phyloP scores from a whole-genome alignment of 2,329 filamentous ascomycete species.

The Cyphellophora europaea region DNA sequence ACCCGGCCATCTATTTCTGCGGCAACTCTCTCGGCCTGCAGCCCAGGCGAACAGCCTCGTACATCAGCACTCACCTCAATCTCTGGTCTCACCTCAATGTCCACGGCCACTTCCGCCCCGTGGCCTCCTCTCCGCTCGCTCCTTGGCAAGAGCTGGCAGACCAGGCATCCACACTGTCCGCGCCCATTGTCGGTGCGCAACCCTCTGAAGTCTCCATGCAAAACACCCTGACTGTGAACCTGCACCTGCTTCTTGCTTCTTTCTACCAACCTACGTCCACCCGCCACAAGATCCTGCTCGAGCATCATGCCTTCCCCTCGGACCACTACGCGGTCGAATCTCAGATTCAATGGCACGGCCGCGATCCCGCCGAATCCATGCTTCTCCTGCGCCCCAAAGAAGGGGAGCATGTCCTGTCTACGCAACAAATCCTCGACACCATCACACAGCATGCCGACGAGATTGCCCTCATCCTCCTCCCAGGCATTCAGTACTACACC shows the following conservation, averaged over 20 bases:
- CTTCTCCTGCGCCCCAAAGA: constrained; percentile 58
- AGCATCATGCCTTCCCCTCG: constrained; percentile 82
- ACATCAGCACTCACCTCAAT: constrained; percentile 63
- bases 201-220: constrained; percentile 72
- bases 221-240: constrained; percentile 73
- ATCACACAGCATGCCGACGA: constrained; percentile 67
- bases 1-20: constrained; percentile 61
- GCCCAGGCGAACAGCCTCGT: constrained; percentile 57
- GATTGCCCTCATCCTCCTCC: constrained; percentile 67
- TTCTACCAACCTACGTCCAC: constrained; percentile 64
- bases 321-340: constrained; percentile 81
- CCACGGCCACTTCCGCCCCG: constrained; percentile 65
- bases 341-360: constrained; percentile 63
- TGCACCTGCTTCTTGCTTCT: constrained; percentile 73
- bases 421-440: constrained; percentile 57
- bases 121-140: constrained; percentile 57
- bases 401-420: constrained; percentile 50
- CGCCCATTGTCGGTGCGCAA: constrained; percentile 64
- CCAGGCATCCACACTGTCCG: constrained; percentile 57
- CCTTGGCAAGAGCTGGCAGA: constrained; percentile 75
- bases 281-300: constrained; percentile 69
- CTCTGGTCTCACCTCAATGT: constrained; percentile 81
- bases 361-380: constrained; percentile 59
- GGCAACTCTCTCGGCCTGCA: constrained; percentile 85
- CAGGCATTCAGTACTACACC: constrained; percentile 84